Evolutionary conservation across 495 filamentous ascomycete species (phyloP), one percentile per base, ranked within the genome.

Genomic region (Penicillium turbatum): DNA sequence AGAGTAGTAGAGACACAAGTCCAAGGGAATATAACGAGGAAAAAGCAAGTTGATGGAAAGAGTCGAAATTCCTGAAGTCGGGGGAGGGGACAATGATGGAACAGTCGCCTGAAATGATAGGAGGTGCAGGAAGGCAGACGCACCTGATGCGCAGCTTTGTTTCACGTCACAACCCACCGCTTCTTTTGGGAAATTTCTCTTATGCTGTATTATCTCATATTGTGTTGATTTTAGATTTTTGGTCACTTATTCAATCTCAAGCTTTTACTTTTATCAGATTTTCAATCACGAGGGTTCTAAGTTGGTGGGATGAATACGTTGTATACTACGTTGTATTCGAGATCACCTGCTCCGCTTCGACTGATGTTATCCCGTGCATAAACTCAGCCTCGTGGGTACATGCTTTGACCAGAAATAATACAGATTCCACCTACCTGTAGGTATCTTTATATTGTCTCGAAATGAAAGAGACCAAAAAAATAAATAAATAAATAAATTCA

Each of bases 141-240:
- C 58, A 65, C 64, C 64, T 62, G 62, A 67, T 60, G 64, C 38
- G 64, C 64, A 67, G 54, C 59, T 65, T 65, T 62, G 62, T 65
- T 62, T 67, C 61, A 68, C 43, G 54, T 48, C 54, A 61, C 57
- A 54, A 56, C 57, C 56, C 44, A 43, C 37, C 21, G 34, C 39
- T 44, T 30, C 26, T 49, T 56, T 35, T 24, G n/a, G n/a, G 40
- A 21, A 13, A 13, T 27, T 53, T 29, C 40, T 43, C 6, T 27
- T 0, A 26, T 41, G 12, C 21, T 5, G 12, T 15, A 11, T 41
- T 1, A 15, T 27, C 5, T 16, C 21, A 19, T 3, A 10, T 39
- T 8, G 17, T 19, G 9, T 31, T 21, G 12, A 5, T 17, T 26
- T 38, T 24, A 15, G 10, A 32, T 42, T 1, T 17, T 30, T 35